Conservation (phyloP, 345 rosid species). For the Eucalyptus pauciflora region DNA sequence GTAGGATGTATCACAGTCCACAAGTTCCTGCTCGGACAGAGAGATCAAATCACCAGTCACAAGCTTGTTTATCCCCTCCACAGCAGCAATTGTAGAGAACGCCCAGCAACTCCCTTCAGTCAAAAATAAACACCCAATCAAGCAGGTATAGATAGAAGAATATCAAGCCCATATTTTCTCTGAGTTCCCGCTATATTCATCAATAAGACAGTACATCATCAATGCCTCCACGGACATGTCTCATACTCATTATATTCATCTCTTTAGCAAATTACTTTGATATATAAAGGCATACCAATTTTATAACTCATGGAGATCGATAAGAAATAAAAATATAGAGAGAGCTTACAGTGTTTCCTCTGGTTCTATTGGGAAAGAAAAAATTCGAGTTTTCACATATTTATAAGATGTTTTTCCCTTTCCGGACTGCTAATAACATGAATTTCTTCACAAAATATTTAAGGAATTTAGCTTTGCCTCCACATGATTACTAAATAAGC, state of each 20-base stretch:
- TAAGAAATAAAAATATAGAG: background rate
- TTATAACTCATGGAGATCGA: background rate
- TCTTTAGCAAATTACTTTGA: background rate
- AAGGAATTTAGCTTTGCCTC: background rate
- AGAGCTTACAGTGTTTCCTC: background rate
- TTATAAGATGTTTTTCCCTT: background rate
- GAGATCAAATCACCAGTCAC: conserved; percentile 65
- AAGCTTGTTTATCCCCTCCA: conserved; percentile 88
- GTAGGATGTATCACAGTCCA: conserved; percentile 69
- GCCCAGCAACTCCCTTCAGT: conserved; percentile 97
- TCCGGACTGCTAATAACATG: background rate
- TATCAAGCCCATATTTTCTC: background rate
- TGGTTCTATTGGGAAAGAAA: background rate
- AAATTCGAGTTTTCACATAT: background rate
- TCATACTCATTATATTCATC: background rate
- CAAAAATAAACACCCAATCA: background rate
- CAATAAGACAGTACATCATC: background rate
- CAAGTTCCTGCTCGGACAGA: conserved; percentile 88
- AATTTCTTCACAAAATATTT: background rate
- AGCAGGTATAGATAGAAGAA: background rate
- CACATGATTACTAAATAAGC: background rate
- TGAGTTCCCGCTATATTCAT: background rate
- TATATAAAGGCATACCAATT: background rate
- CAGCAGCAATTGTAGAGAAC: conserved; percentile 76
- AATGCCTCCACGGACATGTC: background rate